A percentile compares a stretch with the other conserved stretches of the same genome.
Conservation (phyloP, 2,329 filamentous ascomycete genomes). For the Neoarthrinium moseri region DNA sequence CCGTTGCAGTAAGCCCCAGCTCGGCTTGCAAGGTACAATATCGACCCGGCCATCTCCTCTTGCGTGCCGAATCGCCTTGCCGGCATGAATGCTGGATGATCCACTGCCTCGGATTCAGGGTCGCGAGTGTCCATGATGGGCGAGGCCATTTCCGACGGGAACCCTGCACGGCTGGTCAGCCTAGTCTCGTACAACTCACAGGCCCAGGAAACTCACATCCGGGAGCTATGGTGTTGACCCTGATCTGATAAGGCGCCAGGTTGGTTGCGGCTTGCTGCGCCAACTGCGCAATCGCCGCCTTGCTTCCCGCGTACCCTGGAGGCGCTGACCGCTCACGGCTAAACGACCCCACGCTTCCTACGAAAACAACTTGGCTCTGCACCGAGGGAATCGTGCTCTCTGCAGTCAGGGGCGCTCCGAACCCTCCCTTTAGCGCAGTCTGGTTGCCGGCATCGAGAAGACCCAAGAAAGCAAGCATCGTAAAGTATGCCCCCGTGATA, state of each 20-base stretch:
- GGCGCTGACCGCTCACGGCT: constrained; percentile 14
- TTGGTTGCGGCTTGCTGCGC: constrained; percentile 26
- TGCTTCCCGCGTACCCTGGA: constrained; percentile 21
- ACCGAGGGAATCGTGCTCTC: constrained; percentile 17
- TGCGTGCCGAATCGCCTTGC: constrained; percentile 23
- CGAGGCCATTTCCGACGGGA: constrained; percentile 21
- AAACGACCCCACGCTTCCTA: constrained; percentile 21
- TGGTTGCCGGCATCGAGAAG: constrained; percentile 27
- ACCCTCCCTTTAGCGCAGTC: constrained; percentile 20
- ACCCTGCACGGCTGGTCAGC: constrained; percentile 16
- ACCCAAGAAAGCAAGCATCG: constrained; percentile 27
- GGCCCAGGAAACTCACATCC: constrained; percentile 21
- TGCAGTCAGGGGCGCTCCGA: constrained; percentile 7
- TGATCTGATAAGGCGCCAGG: constrained; percentile 20
- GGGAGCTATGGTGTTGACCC: constrained; percentile 26
- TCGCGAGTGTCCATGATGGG: constrained; percentile 18
- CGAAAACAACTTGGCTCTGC: constrained; percentile 28
- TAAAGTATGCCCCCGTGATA: constrained; percentile 26
- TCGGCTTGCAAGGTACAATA: constrained; percentile 26
- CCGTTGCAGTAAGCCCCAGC: constrained; percentile 27
- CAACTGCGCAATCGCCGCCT: constrained; percentile 24
- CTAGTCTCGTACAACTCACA: not conserved
- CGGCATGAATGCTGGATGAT: constrained; percentile 21
- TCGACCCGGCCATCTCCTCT: constrained; percentile 25
- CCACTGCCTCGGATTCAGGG: constrained; percentile 17